Evolutionary conservation across 192 early-diverging fungal species (phyloP).

Genomic region (Coemansia sp.): DNA sequence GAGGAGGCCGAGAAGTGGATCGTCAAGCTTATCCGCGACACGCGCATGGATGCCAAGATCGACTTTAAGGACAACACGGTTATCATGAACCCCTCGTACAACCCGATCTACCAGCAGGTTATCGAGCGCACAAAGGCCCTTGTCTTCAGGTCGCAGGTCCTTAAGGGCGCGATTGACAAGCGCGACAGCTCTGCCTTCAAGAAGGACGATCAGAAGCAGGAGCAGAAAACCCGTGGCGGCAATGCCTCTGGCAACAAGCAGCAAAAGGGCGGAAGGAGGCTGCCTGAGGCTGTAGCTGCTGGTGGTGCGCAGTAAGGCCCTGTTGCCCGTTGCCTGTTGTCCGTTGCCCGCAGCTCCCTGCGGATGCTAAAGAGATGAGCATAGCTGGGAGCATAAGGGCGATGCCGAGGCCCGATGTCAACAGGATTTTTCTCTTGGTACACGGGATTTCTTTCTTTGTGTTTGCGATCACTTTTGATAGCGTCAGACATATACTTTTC

Average conservation of each 20-base stretch:
- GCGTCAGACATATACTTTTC: no score
- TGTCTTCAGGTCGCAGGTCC: conserved; percentile 85
- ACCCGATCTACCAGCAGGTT: conserved; percentile 90
- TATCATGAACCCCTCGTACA: conserved; percentile 83
- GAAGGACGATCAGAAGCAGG: conserved; percentile 39
- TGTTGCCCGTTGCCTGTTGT: background rate
- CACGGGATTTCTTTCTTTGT: no score
- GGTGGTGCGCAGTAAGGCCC: conserved; percentile 24
- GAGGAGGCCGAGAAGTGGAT: conserved; percentile 98
- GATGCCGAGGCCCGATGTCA: no score
- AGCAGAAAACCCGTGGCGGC: conserved; percentile 19
- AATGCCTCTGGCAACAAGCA: conserved; percentile 20
- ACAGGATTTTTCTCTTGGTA: no score
- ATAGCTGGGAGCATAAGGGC: no score
- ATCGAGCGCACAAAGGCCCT: conserved; percentile 92
- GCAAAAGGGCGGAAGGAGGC: conserved; percentile 29
- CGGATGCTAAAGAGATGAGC: no score
- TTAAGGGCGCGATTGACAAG: conserved; percentile 88
- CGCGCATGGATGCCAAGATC: conserved; percentile 95
- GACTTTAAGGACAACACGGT: conserved; percentile 94
- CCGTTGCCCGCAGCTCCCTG: no score
- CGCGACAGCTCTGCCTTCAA: conserved; percentile 49
- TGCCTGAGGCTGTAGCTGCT: conserved; percentile 24
- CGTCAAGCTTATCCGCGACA: conserved; percentile 93
- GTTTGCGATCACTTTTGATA: no score